phyloP scores from a whole-genome alignment of 371 early-diverging fungal species.

The Lichtheimia corymbifera region DNA sequence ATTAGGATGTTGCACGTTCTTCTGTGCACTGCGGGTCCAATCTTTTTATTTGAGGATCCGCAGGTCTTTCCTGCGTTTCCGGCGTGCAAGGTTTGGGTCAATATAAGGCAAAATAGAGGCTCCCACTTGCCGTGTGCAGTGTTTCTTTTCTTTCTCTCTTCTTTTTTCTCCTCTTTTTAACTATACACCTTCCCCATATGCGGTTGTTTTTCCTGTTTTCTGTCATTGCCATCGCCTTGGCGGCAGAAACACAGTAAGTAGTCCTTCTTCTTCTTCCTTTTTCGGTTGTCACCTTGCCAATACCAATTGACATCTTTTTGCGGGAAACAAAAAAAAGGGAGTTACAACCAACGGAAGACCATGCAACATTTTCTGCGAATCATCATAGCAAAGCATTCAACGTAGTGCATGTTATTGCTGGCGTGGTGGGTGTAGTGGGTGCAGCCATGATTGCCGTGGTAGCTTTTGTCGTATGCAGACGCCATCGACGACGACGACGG shows the following conservation, averaged over 20 bases:
- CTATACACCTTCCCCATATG: neutral
- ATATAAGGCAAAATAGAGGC: conserved; percentile 5
- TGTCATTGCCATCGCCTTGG: neutral
- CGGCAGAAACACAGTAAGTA: no score
- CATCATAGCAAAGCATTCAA: conserved; percentile 16
- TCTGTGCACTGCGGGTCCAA: conserved; percentile 1
- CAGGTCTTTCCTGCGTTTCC: conserved; percentile 10
- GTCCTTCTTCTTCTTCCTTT: no score
- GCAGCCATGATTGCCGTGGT: conserved; percentile 12
- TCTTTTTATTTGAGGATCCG: conserved; percentile 6
- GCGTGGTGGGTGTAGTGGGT: conserved; percentile 17
- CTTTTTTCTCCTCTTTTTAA: neutral
- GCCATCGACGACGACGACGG: conserved; percentile 10
- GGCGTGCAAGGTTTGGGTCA: conserved; percentile 2
- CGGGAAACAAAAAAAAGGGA: no score
- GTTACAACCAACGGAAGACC: neutral
- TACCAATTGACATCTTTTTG: no score
- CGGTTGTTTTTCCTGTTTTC: conserved; percentile 8
- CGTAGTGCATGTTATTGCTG: conserved; percentile 26
- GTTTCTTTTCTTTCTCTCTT: conserved; percentile 5
- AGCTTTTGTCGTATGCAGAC: conserved; percentile 20
- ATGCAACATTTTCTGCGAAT: neutral
- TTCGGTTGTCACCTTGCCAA: no score
- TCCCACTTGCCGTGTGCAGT: neutral
- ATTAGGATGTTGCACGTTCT: no score